phyloP scores from a whole-genome alignment of 2,329 filamentous ascomycete genomes.

The Botrytis cinerea region DNA sequence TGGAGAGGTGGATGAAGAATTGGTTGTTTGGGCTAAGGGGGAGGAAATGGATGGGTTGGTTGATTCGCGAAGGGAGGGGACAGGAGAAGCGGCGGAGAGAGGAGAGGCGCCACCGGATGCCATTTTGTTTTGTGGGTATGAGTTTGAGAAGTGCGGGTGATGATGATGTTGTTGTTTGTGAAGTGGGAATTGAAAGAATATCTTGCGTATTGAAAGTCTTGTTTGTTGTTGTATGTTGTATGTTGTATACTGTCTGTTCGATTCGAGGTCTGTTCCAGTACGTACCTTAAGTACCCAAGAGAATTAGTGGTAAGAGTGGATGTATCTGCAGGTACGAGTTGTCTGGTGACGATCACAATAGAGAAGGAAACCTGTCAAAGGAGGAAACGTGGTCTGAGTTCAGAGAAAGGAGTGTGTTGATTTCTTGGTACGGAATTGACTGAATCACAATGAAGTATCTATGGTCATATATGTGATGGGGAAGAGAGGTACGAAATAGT shows the following conservation, averaged over 20 bases:
- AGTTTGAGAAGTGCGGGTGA: neutral
- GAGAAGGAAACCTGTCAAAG: neutral
- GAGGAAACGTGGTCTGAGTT: conserved; percentile 5
- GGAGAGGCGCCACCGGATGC: conserved; percentile 47
- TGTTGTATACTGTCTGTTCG: neutral
- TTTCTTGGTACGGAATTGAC: neutral
- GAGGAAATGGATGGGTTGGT: conserved; percentile 12
- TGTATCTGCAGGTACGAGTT: conserved; percentile 13
- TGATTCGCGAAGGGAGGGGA: conserved; percentile 25
- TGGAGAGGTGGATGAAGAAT: conserved; percentile 1
- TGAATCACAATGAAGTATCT: neutral
- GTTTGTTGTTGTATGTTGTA: neutral
- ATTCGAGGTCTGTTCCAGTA: neutral
- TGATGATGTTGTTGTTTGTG: neutral
- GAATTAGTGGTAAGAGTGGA: conserved; percentile 13
- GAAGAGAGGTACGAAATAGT: neutral
- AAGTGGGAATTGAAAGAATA: neutral
- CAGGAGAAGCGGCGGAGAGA: conserved; percentile 31
- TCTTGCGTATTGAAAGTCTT: neutral
- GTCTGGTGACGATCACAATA: conserved; percentile 1
- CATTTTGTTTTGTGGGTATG: conserved; percentile 40
- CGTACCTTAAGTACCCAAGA: neutral
- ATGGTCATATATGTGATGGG: neutral
- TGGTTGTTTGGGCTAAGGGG: conserved; percentile 6
- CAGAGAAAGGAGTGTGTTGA: neutral